A percentile compares a stretch with the other conserved stretches of the same genome.
Evolutionary conservation across 768 basidiomycete species (phyloP).

Genomic region (Mycena pura): DNA sequence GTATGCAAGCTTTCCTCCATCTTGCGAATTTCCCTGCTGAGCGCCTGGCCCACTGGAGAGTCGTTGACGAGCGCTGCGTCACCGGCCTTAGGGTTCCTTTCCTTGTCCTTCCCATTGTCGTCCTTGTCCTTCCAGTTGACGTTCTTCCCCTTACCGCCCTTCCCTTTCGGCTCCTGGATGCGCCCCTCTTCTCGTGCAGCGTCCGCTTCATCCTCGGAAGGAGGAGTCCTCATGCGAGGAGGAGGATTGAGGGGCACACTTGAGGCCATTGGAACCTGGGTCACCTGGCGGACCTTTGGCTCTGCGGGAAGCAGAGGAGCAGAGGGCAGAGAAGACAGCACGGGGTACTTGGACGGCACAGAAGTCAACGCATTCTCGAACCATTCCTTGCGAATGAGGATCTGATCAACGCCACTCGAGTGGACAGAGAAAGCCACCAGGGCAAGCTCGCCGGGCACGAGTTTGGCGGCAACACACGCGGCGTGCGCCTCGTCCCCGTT

Average conservation of each 20-base stretch:
- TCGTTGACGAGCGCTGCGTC: slow-evolving; percentile 55
- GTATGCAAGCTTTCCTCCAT: slow-evolving; percentile 81
- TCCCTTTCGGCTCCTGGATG: slow-evolving; percentile 62
- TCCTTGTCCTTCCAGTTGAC: slow-evolving; percentile 60
- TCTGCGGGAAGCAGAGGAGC: slow-evolving; percentile 26
- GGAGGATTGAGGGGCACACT: slow-evolving; percentile 37
- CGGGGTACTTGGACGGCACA: slow-evolving; percentile 68
- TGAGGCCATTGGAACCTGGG: slow-evolving; percentile 31
- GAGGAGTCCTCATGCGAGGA: slow-evolving; percentile 67
- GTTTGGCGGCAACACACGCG: slow-evolving; percentile 83
- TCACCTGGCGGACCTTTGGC: slow-evolving; percentile 31
- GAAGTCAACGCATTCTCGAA: slow-evolving; percentile 70
- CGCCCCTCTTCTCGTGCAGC: slow-evolving; percentile 64
- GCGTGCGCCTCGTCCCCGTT: slow-evolving; percentile 84
- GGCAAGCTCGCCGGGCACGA: slow-evolving; percentile 76
- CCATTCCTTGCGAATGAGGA: slow-evolving; percentile 87
- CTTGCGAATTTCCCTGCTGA: slow-evolving; percentile 81
- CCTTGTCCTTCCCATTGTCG: slow-evolving; percentile 49
- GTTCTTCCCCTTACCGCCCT: slow-evolving; percentile 45
- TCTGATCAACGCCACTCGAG: slow-evolving; percentile 87
- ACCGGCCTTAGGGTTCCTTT: slow-evolving; percentile 35
- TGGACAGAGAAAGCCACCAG: slow-evolving; percentile 91
- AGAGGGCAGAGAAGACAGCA: slow-evolving; percentile 46
- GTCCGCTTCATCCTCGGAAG: slow-evolving; percentile 78
- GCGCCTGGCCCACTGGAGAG: slow-evolving; percentile 58